These are phyloP conservation scores for Hordeum pubiflorum DNA, from an alignment of 202 grass and related monocot genomes.

Conservation along the genomic window DNA sequence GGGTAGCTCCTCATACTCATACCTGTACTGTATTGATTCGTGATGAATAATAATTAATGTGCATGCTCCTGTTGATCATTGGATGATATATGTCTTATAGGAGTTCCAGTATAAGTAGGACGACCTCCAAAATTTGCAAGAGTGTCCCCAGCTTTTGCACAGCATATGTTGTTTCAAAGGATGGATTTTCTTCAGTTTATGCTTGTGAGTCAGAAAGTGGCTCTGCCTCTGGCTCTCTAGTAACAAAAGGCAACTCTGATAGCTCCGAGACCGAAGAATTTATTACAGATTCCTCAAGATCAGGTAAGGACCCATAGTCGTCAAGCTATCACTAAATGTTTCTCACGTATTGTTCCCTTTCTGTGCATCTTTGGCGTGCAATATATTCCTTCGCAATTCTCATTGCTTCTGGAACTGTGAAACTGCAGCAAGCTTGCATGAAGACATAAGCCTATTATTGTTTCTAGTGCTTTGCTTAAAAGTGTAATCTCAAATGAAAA, in stretches of 20 bases:
- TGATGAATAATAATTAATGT: not conserved
- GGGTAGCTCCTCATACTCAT: conserved; percentile 29
- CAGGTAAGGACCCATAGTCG: conserved; percentile 25
- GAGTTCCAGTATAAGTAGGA: conserved; percentile 33
- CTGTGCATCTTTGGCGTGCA: not conserved
- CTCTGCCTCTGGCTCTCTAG: conserved; percentile 8
- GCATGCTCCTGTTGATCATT: conserved; percentile 1
- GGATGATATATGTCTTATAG: conserved; percentile 27
- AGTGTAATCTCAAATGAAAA: not conserved
- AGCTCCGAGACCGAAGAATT: conserved; percentile 21
- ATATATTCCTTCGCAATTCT: not conserved
- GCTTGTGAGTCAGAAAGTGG: conserved; percentile 22
- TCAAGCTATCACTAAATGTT: not conserved
- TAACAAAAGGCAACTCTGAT: conserved; percentile 1
- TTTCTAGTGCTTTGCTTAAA: not conserved
- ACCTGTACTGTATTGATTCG: not conserved
- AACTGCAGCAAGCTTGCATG: not conserved
- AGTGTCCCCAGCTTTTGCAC: conserved; percentile 49
- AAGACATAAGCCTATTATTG: conserved; percentile 1
- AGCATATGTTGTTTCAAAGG: conserved; percentile 49
- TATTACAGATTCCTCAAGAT: conserved; percentile 30
- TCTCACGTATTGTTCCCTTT: not conserved
- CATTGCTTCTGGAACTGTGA: not conserved
- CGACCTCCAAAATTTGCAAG: conserved; percentile 37
- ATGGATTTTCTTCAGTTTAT: conserved; percentile 42